Conservation (phyloP, 1,284 basidiomycete species). For the Boletus semigastroideus region DNA sequence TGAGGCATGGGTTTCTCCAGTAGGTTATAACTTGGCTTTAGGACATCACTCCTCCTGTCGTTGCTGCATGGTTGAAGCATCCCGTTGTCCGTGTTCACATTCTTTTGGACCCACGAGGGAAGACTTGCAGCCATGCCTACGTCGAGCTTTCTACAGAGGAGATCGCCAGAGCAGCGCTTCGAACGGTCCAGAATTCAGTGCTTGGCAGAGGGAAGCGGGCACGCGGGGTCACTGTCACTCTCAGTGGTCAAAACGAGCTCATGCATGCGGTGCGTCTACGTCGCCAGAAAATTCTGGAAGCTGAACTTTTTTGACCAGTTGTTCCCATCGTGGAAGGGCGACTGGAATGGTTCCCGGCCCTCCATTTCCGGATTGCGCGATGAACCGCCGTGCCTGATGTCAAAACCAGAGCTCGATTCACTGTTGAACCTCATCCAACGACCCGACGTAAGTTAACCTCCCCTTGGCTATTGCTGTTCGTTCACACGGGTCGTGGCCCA, state of each 20-base stretch:
- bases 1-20: conserved; percentile 1
- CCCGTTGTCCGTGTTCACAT: conserved; percentile 70
- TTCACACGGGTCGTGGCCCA: conserved; percentile 30
- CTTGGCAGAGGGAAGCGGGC: conserved; percentile 73
- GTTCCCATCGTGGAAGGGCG: conserved; percentile 76
- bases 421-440: conserved; percentile 67
- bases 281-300: conserved; percentile 1
- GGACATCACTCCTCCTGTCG: conserved; percentile 78
- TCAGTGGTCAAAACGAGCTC: conserved; percentile 73
- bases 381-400: conserved; percentile 59
- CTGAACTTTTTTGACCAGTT: conserved; percentile 41
- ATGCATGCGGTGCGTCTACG: conserved; percentile 63
- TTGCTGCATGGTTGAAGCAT: conserved; percentile 65
- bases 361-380: conserved; percentile 60
- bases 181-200: conserved; percentile 63
- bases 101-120: conserved; percentile 73
- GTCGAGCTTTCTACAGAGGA: conserved; percentile 64
- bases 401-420: conserved; percentile 60
- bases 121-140: conserved; percentile 78
- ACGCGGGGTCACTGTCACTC: conserved; percentile 76
- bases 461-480: conserved; percentile 1
- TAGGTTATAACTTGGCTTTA: conserved; percentile 30
- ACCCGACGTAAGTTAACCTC: conserved; percentile 59
- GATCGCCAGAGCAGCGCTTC: conserved; percentile 61
- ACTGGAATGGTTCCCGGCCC: conserved; percentile 67